phyloP scores from a whole-genome alignment of 2,329 filamentous ascomycete genomes.

The Penicillium sp. region DNA sequence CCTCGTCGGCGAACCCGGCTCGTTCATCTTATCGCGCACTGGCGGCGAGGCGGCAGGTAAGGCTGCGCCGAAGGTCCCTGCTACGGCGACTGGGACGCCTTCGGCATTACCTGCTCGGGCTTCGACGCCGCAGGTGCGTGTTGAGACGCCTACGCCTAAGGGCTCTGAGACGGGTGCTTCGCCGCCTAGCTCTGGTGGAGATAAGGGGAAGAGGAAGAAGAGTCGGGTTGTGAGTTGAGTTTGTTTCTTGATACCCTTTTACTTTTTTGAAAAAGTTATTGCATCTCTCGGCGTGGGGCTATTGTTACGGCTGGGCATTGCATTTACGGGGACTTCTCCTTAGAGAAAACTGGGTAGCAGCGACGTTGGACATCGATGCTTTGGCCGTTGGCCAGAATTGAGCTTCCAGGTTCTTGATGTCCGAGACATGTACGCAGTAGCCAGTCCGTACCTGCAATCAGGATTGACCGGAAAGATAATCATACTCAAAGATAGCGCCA shows the following conservation, averaged over 20 bases:
- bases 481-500: no score
- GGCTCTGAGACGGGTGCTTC: conserved; percentile 32
- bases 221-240: conserved; percentile 30
- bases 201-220: conserved; percentile 38
- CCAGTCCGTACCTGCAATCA: no score
- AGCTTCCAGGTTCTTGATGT: neutral
- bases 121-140: conserved; percentile 34
- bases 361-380: neutral
- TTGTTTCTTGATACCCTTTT: conserved; percentile 26
- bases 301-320: neutral
- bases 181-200: conserved; percentile 35
- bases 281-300: conserved; percentile 11
- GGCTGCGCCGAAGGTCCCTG: conserved; percentile 13
- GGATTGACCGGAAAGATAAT: no score
- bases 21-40: conserved; percentile 53
- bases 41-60: conserved; percentile 33
- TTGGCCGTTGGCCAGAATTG: neutral
- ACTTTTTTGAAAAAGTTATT: conserved; percentile 4
- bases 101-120: conserved; percentile 15
- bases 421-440: no score
- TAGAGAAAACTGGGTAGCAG: neutral
- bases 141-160: conserved; percentile 35
- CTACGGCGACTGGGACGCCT: conserved; percentile 10
- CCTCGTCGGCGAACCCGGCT: conserved; percentile 59
- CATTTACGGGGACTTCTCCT: neutral